These are phyloP conservation scores for Paraurostyla sp. DNA, from an alignment of 73 alveolate species.

Conservation along the genomic window DNA sequence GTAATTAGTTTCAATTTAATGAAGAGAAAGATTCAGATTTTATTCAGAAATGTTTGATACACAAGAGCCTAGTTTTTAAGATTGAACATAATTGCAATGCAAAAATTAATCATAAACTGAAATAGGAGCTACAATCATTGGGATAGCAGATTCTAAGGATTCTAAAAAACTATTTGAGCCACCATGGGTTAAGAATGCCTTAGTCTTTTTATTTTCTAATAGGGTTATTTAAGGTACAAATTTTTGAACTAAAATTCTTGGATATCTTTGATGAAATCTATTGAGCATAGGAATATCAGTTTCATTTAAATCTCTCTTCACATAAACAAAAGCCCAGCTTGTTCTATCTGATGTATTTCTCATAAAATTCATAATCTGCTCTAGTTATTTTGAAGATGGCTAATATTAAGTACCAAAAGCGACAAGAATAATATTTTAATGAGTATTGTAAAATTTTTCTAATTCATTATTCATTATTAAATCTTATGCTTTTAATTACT, in stretches of 20 bases:
- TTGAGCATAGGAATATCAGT: not conserved
- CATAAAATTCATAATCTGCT: not conserved
- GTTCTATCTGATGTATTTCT: not conserved
- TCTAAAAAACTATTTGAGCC: constrained; percentile 20
- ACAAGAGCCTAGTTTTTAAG: not conserved
- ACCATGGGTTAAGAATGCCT: constrained; percentile 41
- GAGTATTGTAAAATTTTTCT: not conserved
- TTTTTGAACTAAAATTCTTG: not conserved
- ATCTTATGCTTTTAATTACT: not conserved
- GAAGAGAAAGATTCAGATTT: not conserved
- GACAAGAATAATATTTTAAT: not conserved
- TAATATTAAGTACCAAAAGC: constrained; percentile 39
- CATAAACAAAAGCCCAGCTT: constrained; percentile 41
- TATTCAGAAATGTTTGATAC: not conserved
- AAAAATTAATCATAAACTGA: constrained; percentile 27
- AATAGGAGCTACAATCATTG: constrained; percentile 36
- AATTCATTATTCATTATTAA: not conserved
- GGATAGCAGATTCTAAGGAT: not conserved
- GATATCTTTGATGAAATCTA: not conserved
- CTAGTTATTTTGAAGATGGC: not conserved
- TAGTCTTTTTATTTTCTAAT: not conserved
- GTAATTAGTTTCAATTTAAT: not conserved
- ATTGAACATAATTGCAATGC: constrained; percentile 21
- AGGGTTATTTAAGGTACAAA: constrained; percentile 3
- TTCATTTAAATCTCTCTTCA: constrained; percentile 14